Base-by-base conservation (phyloP, 352 stramenopile species). In the Globisporangium splendens region DNA sequence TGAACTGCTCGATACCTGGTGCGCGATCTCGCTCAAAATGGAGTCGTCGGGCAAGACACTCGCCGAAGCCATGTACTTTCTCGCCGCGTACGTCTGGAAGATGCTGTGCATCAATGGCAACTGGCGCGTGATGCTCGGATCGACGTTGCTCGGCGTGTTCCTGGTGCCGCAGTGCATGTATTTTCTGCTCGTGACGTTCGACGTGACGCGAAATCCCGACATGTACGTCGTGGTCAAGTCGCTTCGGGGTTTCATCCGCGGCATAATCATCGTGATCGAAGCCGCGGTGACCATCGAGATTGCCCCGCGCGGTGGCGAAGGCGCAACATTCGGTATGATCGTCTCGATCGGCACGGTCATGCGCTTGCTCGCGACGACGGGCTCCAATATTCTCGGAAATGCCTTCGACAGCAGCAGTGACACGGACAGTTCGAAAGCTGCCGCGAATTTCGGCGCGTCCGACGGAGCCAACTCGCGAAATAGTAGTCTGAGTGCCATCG, bases 301-400 rank as follows among this genome's bases (percentile, higher is more conserved):
- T 39, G 72, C 77, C 10, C 75, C 74, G 10, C 62, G 69, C 1
- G 73, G 71, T 24, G 75, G 67, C 18, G 79, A 89, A 72, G 79
- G 79, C 8, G 73, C 77, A 4, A 76, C 79, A 8, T 46, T 86
- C 0, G 80, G 80, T 8, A 50, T 83, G 10, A 55, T 90, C 53
- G 69, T 80, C 31, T 87, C 80, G 0, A 73, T 83, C 61, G 68
- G 68, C 13, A 73, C 61, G 13, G 81, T 82, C 55, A 79, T 83
- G 70, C 51, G 75, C 17, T 51, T 88, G 14, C 42, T 86, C 0
- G 68, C 72, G 0, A 74, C 74, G 2, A 83, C 73, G 0, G 58
- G 63, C 42, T 82, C 77, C 5, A 86, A 84, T 42, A 35, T 52
- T 0, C 31, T 87, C 1, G 70, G 74, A 50, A 78, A 75, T 54